phyloP scores from a whole-genome alignment of 176 grass and related monocot species.

The Oryza coarctata region DNA sequence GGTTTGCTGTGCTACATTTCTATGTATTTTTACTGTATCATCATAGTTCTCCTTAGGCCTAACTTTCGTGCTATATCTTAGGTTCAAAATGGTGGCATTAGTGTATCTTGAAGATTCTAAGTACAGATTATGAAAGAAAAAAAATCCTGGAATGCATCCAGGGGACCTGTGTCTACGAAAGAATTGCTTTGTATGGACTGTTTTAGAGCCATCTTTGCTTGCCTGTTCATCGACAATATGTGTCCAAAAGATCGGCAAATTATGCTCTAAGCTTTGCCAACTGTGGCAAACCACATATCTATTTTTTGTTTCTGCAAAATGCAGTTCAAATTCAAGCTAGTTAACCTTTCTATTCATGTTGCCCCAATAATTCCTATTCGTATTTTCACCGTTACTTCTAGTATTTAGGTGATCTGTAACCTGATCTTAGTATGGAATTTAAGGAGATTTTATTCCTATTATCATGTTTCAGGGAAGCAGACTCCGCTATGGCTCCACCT shows the following conservation, averaged over 20 bases:
- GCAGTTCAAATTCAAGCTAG: not conserved
- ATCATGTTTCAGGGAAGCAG: slow-evolving; percentile 27
- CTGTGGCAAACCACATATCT: not conserved
- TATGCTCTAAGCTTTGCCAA: not conserved
- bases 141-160: slow-evolving; percentile 7
- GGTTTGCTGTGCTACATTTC: not conserved
- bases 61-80: not conserved
- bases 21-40: not conserved
- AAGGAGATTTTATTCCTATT: slow-evolving; percentile 1
- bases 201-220: not conserved
- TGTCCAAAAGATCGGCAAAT: not conserved
- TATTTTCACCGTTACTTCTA: not conserved
- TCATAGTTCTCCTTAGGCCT: not conserved
- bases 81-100: not conserved
- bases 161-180: not conserved
- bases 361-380: not conserved
- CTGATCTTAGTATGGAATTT: not conserved
- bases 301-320: slow-evolving; percentile 2
- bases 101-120: not conserved
- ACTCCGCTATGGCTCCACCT: not conserved
- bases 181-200: not conserved
- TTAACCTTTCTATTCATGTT: not conserved
- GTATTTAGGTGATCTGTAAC: not conserved
- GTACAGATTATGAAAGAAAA: not conserved
- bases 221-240: not conserved